A percentile compares a stretch with the other conserved stretches of the same genome.
Conservation (phyloP, 805 yeast genomes). For the Kuraishia hungarica region DNA sequence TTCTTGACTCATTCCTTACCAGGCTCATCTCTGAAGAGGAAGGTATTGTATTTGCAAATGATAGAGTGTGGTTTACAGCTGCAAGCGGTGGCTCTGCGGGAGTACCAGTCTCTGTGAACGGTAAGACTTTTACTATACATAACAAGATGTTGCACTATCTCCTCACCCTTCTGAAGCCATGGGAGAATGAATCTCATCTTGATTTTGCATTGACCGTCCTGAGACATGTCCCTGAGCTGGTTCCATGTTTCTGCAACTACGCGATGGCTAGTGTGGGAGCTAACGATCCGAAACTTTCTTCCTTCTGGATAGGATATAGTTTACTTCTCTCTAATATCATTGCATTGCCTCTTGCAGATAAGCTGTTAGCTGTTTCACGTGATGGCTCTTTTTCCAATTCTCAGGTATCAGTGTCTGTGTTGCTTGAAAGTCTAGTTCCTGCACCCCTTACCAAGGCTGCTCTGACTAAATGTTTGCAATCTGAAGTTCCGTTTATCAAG, state of each 20-base stretch:
- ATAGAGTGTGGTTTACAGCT: constrained; percentile 39
- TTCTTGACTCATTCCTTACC: constrained; percentile 37
- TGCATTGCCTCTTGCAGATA: constrained; percentile 43
- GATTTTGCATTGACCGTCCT: constrained; percentile 45
- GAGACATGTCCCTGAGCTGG: constrained; percentile 52
- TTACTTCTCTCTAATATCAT: constrained; percentile 52
- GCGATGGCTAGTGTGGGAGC: constrained; percentile 51
- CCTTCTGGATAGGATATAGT: constrained; percentile 78
- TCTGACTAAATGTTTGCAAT: constrained; percentile 49
- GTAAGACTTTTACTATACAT: constrained; percentile 46
- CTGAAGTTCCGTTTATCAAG: constrained; percentile 40
- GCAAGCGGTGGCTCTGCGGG: constrained; percentile 25
- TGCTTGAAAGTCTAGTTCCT: constrained; percentile 57
- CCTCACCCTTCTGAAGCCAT: constrained; percentile 63
- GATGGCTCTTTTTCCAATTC: background rate
- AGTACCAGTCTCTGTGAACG: constrained; percentile 36
- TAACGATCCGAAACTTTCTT: constrained; percentile 71
- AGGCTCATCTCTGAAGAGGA: constrained; percentile 34
- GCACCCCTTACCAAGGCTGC: constrained; percentile 50
- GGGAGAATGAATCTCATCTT: constrained; percentile 65
- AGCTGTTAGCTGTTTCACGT: background rate
- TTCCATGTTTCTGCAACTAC: constrained; percentile 60
- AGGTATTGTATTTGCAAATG: constrained; percentile 39
- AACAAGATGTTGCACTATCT: constrained; percentile 62
- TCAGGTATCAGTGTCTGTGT: constrained; percentile 13